Evolutionary conservation across 176 grass and related monocot species (phyloP).

Genomic region (Dendrocalamus sinicus): DNA sequence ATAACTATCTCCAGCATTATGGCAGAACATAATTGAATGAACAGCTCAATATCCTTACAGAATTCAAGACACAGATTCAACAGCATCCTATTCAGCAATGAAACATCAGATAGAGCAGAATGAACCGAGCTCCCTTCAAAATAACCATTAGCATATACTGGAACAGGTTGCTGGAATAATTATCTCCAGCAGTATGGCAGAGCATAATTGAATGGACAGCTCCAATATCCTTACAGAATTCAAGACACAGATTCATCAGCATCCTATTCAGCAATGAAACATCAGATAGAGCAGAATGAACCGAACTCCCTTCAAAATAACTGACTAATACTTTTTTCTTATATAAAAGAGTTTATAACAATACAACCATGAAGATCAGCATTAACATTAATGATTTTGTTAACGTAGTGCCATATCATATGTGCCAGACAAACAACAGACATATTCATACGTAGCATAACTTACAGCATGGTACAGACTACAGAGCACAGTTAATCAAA

Average conservation of each 20-base stretch:
- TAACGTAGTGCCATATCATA: constrained; percentile 48
- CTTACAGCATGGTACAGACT: constrained; percentile 54
- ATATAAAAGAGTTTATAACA: constrained; percentile 40
- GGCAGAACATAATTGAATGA: not conserved
- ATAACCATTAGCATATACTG: not conserved
- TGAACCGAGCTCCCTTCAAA: constrained; percentile 19
- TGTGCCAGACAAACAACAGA: constrained; percentile 46
- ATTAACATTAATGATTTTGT: constrained; percentile 54
- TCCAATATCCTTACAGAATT: constrained; percentile 17
- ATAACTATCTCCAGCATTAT: constrained; percentile 7
- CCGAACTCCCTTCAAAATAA: constrained; percentile 17
- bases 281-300: constrained; percentile 16
- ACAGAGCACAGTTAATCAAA: constrained; percentile 48
- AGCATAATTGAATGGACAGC: not conserved
- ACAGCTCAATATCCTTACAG: not conserved
- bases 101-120: constrained; percentile 17
- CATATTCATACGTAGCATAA: constrained; percentile 61
- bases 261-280: constrained; percentile 2
- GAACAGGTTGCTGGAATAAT: not conserved
- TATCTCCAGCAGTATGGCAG: not conserved
- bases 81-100: not conserved
- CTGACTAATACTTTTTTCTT: constrained; percentile 28
- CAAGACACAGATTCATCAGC: not conserved
- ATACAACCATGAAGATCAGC: constrained; percentile 54
- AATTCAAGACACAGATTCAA: not conserved